Evolutionary conservation across 257 asterid species (phyloP).

Genomic region (Salvia miltiorrhiza): DNA sequence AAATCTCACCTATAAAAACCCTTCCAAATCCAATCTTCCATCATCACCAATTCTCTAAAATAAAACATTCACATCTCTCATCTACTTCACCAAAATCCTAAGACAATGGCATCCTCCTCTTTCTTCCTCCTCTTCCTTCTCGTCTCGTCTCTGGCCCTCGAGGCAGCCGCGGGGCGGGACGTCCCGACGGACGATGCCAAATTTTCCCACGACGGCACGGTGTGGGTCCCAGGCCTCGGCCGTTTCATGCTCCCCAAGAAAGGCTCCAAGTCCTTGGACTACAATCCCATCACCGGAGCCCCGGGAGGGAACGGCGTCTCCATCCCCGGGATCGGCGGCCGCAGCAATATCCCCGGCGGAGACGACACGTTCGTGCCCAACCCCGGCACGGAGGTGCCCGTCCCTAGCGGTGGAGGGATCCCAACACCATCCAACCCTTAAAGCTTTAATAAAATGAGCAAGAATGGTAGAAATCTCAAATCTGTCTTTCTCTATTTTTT

Average conservation of each 20-base stretch:
- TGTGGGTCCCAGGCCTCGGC: conserved; percentile 41
- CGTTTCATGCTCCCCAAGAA: conserved; percentile 39
- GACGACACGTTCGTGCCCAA: conserved; percentile 60
- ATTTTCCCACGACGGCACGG: conserved; percentile 25
- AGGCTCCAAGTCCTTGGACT: conserved; percentile 28
- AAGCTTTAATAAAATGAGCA: too few relatives aligned
- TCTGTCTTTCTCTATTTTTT: neutral
- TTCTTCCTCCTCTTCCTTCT: conserved; percentile 32
- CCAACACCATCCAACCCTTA: too few relatives aligned
- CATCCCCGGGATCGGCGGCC: conserved; percentile 20
- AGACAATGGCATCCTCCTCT: conserved; percentile 39
- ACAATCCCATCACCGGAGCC: conserved; percentile 63
- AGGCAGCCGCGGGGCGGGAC: conserved; percentile 31
- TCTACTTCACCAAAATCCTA: neutral
- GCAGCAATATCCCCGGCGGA: conserved; percentile 52
- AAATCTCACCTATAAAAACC: conserved; percentile 11
- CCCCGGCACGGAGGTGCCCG: conserved; percentile 23
- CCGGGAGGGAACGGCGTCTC: conserved; percentile 38
- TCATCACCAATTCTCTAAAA: neutral
- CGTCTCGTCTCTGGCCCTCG: conserved; percentile 16
- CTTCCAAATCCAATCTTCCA: conserved; percentile 7
- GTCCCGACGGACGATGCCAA: conserved; percentile 34
- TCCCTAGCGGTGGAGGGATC: too few relatives aligned
- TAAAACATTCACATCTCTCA: neutral
- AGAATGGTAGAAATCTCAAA: too few relatives aligned